Conservation (phyloP, 169 alveolate species). For the Plasmodium coatneyi region DNA sequence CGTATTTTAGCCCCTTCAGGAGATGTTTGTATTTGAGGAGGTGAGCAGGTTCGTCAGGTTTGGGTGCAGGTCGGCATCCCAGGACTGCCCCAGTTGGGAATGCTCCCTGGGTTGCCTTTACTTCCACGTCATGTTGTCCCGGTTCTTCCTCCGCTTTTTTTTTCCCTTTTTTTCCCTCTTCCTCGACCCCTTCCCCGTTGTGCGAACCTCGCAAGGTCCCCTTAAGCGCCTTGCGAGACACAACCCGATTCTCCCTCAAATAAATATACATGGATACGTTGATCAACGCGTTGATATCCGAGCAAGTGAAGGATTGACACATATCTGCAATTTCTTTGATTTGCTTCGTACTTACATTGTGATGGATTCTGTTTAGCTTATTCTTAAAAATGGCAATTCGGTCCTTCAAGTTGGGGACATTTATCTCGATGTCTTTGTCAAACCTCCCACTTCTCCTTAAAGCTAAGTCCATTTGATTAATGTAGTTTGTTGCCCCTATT, state of each 20-base stretch:
- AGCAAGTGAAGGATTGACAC: slow-evolving; percentile 90
- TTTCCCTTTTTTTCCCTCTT: not conserved
- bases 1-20: slow-evolving; percentile 72
- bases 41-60: not conserved
- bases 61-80: not conserved
- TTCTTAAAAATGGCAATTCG: slow-evolving; percentile 90
- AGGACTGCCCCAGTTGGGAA: too few species aligned
- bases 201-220: not conserved
- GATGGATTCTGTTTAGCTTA: slow-evolving; percentile 77
- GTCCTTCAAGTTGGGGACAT: slow-evolving; percentile 92
- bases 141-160: not conserved
- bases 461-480: slow-evolving; percentile 92
- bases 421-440: slow-evolving; percentile 95
- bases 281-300: slow-evolving; percentile 86
- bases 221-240: slow-evolving; percentile 20
- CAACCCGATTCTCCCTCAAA: slow-evolving; percentile 20
- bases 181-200: not conserved
- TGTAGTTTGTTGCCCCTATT: slow-evolving; percentile 94
- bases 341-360: slow-evolving; percentile 75
- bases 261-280: slow-evolving; percentile 76
- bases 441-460: slow-evolving; percentile 97
- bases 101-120: not conserved
- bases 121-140: not conserved
- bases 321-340: slow-evolving; percentile 77
- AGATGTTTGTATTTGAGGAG: slow-evolving; percentile 49